Evolutionary conservation across 805 yeast genomes (phyloP), one percentile per base, ranked within the genome.

Genomic region (Jamesozyma gamospora): DNA sequence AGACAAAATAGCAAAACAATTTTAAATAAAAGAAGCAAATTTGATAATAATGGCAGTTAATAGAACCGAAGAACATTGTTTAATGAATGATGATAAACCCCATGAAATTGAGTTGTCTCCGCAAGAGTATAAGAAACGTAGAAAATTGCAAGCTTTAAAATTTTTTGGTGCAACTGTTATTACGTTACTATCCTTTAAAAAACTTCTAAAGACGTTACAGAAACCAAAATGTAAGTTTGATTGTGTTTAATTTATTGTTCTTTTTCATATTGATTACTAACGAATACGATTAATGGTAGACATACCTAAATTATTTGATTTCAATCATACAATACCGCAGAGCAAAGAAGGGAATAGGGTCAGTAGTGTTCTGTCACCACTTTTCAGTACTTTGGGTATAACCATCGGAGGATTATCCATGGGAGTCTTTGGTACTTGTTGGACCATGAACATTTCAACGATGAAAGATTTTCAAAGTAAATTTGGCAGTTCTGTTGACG

Each of bases 221-320:
- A 65, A 79, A 19, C 70, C 95, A 49, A 78, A 80, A 56, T 85
- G 72, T 58, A 63, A 51, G 63, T 41, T 21, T 7, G 4, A 14
- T 21, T 21, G 5, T 6, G 5, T 21, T 21, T 7, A 33, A 13
- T 16, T 7, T 12, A 33, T 25, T 13, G 8, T 8, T 21, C 8
- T 21, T 21, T 21, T 21, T 21, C 8, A 21, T 19, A 9, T 18
- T 3, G 13, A 8, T 24, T 30, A 36, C 35, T 31, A 31, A 34
- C 28, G 14, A 17, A 18, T 10, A 14, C 6, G n/a, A 7, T 31
- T 15, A 7, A 17, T 9, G 2, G 21, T 40, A 64, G 72, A 75
- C 50, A 60, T 76, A 6, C 96, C 96, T 5, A 72, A 71, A 33
- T 69, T 77, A 53, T 88, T 83, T 60, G 87, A 85, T 51, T 85